Evolutionary conservation across 768 basidiomycete species (phyloP), one percentile per base, ranked within the genome.

Genomic region (Erythrobasidium yunnanense): DNA sequence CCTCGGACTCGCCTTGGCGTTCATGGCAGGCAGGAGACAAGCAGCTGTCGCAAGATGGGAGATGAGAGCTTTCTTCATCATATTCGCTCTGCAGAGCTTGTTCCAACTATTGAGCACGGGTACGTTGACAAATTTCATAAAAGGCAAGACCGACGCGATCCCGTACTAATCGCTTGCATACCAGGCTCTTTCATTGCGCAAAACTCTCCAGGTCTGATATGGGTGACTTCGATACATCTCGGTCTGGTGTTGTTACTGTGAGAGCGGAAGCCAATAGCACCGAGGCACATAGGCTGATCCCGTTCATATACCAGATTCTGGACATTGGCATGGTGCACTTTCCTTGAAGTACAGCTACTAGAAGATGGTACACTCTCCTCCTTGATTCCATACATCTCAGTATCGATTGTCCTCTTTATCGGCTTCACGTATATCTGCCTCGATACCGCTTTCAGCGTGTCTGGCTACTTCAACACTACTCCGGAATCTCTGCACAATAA

Each of bases 381-480:
- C 27, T 17, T 68, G 42, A 47, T 66, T 46, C 46, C 53, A 18
- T 53, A n/a, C 33, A 42, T 32, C 15, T 35, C 35, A 54, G 20
- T 53, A 15, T 66, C 56, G 0, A 42, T 68, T 5, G 46, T 71
- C 60, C 68, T 88, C 69, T 86, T 91, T 73, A 83, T 79, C 4
- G 81, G 83, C 1, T 87, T 88, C 0, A 80, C 82, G 2, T 96
- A 93, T 76, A 85, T 97, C 75, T 82, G 86, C 0, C 81, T 95
- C 69, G 92, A 97, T 73, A 81, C 85, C 42, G 87, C 80, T 0
- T 78, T 92, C 6, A 76, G 80, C n/a, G 78, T 88, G 67, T 87
- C 87, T 0, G 68, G 74, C 15, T 74, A 73, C 13, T 78, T 81
- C 35, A 81, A 87, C 1, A 82, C 84, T 0, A 78, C 77, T 38